Percentiles rank a stretch among this genome's conserved stretches.
These are phyloP conservation scores for Zygosaccharomyces sapae DNA, from an alignment of 1,139 yeast genomes.

Conservation along the genomic window DNA sequence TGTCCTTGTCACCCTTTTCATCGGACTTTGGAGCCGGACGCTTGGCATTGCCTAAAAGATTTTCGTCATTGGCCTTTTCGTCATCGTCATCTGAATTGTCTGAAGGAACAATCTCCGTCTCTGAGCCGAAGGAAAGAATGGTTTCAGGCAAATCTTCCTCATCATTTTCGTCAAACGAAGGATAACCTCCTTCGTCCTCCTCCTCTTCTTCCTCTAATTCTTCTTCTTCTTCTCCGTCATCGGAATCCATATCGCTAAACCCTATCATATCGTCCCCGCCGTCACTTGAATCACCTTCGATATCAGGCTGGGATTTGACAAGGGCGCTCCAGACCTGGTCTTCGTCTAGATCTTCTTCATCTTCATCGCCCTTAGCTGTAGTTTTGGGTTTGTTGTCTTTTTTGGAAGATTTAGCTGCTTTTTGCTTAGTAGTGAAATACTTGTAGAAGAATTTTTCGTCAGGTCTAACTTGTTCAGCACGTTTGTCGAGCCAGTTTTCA, in stretches of 20 bases:
- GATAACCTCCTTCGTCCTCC: conserved; percentile 26
- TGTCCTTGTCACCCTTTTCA: conserved; percentile 17
- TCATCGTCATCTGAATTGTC: conserved; percentile 27
- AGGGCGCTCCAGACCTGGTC: conserved; percentile 87
- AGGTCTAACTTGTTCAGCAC: conserved; percentile 65
- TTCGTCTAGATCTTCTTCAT: conserved; percentile 60
- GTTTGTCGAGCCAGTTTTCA: conserved; percentile 73
- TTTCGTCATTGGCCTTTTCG: conserved; percentile 6
- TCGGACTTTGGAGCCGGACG: conserved; percentile 9
- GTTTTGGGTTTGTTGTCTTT: conserved; percentile 32
- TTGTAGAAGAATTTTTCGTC: conserved; percentile 89
- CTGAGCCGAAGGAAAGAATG: conserved; percentile 11
- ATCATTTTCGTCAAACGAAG: conserved; percentile 22
- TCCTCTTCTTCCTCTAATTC: conserved; percentile 13
- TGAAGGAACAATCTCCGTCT: conserved; percentile 13
- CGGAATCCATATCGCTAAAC: conserved; percentile 41
- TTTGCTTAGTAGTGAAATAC: conserved; percentile 65
- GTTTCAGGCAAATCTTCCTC: conserved; percentile 19
- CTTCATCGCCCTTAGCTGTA: conserved; percentile 41
- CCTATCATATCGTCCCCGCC: conserved; percentile 48
- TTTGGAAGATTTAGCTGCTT: neutral
- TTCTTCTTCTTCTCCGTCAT: conserved; percentile 34
- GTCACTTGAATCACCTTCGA: conserved; percentile 52
- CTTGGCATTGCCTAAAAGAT: neutral
- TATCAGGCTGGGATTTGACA: conserved; percentile 78